phyloP scores from a whole-genome alignment of 306 rosid species.

The Trifolium dubium region DNA sequence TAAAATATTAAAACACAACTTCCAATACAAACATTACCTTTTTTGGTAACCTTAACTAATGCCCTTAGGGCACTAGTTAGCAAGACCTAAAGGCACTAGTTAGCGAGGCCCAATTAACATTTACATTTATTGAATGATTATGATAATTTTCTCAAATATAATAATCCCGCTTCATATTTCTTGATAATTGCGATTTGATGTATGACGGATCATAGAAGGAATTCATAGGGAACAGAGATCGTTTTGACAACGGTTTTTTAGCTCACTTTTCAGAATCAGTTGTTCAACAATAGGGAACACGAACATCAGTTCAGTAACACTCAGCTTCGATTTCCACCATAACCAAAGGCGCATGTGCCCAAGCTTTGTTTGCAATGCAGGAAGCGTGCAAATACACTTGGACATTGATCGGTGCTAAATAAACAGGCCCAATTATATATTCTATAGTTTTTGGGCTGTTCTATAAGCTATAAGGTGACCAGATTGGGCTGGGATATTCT shows the following conservation, averaged over 20 bases:
- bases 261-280: neutral
- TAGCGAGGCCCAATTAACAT: too few relatives aligned
- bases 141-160: too few relatives aligned
- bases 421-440: neutral
- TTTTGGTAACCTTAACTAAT: too few relatives aligned
- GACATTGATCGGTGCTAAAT: too few relatives aligned
- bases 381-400: neutral
- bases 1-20: too few relatives aligned
- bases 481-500: too few relatives aligned
- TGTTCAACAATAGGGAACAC: slow-evolving; percentile 7
- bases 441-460: neutral
- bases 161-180: too few relatives aligned
- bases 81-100: too few relatives aligned
- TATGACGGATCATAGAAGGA: slow-evolving; percentile 2
- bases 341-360: slow-evolving; percentile 7
- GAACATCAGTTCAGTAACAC: neutral
- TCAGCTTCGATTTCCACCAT: neutral
- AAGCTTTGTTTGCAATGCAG: neutral
- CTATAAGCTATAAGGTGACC: neutral
- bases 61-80: too few relatives aligned
- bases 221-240: neutral
- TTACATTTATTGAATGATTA: too few relatives aligned
- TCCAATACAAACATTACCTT: too few relatives aligned
- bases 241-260: too few relatives aligned
- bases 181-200: neutral